phyloP scores from a whole-genome alignment of 2,329 filamentous ascomycete species.

The Pyrenophora teres region DNA sequence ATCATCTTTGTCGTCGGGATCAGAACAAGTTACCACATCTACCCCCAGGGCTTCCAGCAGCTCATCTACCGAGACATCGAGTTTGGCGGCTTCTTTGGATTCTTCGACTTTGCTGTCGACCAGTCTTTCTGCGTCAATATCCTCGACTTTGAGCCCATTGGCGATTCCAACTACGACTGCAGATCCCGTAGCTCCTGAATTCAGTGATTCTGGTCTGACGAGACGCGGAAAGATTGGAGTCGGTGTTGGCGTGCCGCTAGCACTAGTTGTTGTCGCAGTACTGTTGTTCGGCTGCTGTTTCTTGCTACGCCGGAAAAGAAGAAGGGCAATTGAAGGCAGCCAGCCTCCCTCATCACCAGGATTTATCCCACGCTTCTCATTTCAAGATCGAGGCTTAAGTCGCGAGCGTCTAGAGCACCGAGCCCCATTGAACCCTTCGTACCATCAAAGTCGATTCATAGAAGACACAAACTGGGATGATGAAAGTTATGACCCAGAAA shows the following conservation, averaged over 20 bases:
- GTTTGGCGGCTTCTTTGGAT: not conserved
- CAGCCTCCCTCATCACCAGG: conserved; percentile 42
- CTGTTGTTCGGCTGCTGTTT: conserved; percentile 33
- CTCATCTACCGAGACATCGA: not conserved
- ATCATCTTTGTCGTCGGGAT: conserved; percentile 5
- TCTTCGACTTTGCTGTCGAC: not conserved
- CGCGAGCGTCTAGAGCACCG: conserved; percentile 29
- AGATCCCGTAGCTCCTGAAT: conserved; percentile 22
- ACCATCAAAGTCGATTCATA: conserved; percentile 19
- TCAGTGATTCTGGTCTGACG: conserved; percentile 26
- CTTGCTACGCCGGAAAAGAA: conserved; percentile 31
- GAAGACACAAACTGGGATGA: conserved; percentile 37
- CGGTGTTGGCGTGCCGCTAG: conserved; percentile 57
- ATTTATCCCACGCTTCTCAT: conserved; percentile 45
- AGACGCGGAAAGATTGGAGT: conserved; percentile 40
- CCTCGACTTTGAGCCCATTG: conserved; percentile 3
- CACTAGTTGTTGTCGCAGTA: conserved; percentile 58
- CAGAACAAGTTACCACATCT: not conserved
- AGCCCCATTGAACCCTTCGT: conserved; percentile 24
- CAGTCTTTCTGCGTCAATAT: conserved; percentile 2
- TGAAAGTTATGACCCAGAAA: conserved; percentile 29
- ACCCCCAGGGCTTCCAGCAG: conserved; percentile 1
- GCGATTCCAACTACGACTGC: conserved; percentile 18
- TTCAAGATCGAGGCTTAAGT: conserved; percentile 32
- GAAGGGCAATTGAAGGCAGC: conserved; percentile 28